phyloP scores from a whole-genome alignment of 2,329 filamentous ascomycete genomes.

The Chaetomium sp. region DNA sequence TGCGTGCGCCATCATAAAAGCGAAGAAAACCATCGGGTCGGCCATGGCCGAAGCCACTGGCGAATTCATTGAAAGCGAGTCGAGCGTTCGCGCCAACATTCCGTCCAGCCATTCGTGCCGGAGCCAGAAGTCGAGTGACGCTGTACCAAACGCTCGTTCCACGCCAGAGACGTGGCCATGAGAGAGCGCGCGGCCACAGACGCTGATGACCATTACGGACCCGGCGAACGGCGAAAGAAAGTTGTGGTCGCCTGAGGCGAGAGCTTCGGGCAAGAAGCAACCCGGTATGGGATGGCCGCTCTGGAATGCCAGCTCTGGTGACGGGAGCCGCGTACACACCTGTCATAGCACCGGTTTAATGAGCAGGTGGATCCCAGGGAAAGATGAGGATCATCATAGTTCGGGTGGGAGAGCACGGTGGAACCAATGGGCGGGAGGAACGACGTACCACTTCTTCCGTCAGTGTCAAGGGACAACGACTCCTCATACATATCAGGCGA shows the following conservation, averaged over 20 bases:
- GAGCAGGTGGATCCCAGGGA: background rate
- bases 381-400: constrained; percentile 14
- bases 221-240: constrained; percentile 33
- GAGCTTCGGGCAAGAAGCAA: constrained; percentile 33
- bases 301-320: constrained; percentile 36
- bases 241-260: constrained; percentile 26
- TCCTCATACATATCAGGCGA: constrained; percentile 34
- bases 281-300: constrained; percentile 32
- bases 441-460: constrained; percentile 35
- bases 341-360: constrained; percentile 17
- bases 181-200: constrained; percentile 31
- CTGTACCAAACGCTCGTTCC: constrained; percentile 28
- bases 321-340: constrained; percentile 36
- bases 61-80: constrained; percentile 25
- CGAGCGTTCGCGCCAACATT: constrained; percentile 27
- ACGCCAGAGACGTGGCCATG: constrained; percentile 28
- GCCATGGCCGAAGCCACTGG: constrained; percentile 26
- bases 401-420: background rate
- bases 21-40: constrained; percentile 37
- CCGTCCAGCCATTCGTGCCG: constrained; percentile 36
- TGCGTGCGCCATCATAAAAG: constrained; percentile 32
- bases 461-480: constrained; percentile 33
- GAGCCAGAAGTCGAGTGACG: constrained; percentile 34
- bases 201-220: constrained; percentile 29
- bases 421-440: background rate